These are phyloP conservation scores for Hymenochaete sp. DNA, from an alignment of 1,284 basidiomycete species.

Conservation along the genomic window DNA sequence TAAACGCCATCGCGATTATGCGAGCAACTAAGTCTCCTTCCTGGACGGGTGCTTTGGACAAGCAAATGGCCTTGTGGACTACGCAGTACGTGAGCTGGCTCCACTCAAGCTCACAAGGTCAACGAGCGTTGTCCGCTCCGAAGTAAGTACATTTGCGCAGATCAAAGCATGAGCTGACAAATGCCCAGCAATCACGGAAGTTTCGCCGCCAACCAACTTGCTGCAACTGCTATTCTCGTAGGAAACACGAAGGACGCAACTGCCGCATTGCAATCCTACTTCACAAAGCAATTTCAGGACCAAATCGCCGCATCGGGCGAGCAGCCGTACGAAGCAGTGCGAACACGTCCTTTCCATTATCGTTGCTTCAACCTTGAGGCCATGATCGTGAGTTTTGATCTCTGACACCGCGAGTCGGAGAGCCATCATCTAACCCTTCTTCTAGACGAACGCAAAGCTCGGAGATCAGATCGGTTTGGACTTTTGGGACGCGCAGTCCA, in stretches of 20 bases:
- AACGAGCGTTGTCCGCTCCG: conserved; percentile 37
- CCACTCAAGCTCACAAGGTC: conserved; percentile 39
- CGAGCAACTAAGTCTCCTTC: conserved; percentile 39
- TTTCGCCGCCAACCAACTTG: conserved; percentile 30
- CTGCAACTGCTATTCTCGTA: conserved; percentile 30
- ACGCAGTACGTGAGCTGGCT: conserved; percentile 49
- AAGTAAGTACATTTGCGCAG: conserved; percentile 37
- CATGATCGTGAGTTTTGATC: conserved; percentile 45
- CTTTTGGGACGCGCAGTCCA: conserved; percentile 43
- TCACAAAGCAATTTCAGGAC: conserved; percentile 36
- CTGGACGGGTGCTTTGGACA: conserved; percentile 50
- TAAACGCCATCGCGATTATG: conserved; percentile 48
- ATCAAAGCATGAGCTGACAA: conserved; percentile 9
- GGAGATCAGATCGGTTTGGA: conserved; percentile 44
- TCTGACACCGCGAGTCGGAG: not conserved
- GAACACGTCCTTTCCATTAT: conserved; percentile 59
- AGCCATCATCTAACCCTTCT: conserved; percentile 19
- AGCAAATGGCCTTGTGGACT: conserved; percentile 41
- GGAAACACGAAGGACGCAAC: conserved; percentile 35
- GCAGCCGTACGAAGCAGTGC: conserved; percentile 51
- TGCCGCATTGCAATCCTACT: conserved; percentile 35
- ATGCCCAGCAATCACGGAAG: conserved; percentile 50
- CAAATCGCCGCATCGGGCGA: conserved; percentile 50
- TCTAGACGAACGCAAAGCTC: conserved; percentile 45
- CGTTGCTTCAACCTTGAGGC: conserved; percentile 58